Percentiles rank a stretch among this genome's conserved stretches.
phyloP scores from a whole-genome alignment of 345 rosid species.

The Luvunga scandens region DNA sequence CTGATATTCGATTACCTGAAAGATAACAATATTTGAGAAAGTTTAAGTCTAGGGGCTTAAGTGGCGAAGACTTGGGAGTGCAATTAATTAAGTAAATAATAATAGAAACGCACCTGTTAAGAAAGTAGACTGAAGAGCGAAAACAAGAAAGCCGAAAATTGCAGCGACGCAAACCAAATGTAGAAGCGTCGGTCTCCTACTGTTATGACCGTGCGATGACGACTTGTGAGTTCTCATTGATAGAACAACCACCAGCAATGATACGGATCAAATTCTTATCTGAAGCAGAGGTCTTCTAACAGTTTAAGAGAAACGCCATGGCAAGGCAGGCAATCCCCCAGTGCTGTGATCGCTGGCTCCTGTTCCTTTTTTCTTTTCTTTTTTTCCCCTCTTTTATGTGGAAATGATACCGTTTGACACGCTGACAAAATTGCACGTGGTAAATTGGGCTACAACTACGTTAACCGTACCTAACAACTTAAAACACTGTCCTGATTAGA shows the following conservation, averaged over 20 bases:
- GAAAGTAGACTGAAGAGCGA: conserved; percentile 62
- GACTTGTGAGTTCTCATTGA: conserved; percentile 45
- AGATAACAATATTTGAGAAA: no score
- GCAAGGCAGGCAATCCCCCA: neutral
- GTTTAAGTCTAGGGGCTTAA: neutral
- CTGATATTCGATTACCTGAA: conserved; percentile 36
- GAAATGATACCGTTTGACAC: no score
- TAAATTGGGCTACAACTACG: no score
- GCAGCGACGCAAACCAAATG: conserved; percentile 55
- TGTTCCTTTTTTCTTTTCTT: neutral
- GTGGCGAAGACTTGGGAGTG: neutral
- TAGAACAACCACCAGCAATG: neutral
- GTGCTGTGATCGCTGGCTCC: neutral
- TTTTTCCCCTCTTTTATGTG: no score
- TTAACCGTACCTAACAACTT: no score
- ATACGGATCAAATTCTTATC: neutral
- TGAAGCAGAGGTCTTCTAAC: neutral
- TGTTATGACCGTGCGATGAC: conserved; percentile 24
- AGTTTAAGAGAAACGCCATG: neutral
- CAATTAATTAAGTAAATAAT: neutral
- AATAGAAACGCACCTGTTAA: conserved; percentile 48
- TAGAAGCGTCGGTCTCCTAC: conserved; percentile 51
- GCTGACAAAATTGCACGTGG: no score
- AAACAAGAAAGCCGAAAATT: conserved; percentile 53
- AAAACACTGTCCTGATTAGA: no score